Evolutionary conservation across 2,329 filamentous ascomycete species (phyloP), one percentile per base, ranked within the genome.

Genomic region (Trichophyton benhamiae): DNA sequence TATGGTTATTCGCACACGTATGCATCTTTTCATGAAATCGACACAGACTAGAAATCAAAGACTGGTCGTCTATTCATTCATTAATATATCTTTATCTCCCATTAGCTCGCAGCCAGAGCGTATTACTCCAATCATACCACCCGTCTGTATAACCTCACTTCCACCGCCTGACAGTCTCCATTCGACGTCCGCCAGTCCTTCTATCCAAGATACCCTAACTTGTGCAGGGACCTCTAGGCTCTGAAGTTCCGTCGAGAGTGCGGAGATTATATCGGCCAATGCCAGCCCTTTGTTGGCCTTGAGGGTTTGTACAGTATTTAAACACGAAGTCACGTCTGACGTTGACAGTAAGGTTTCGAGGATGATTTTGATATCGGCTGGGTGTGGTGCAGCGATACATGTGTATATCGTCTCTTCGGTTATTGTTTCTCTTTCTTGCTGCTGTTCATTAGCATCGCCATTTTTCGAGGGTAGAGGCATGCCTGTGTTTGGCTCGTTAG

Each of bases 311-410:
- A 99, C 86, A 0, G 90, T 95, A 62, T 83, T 86, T 58, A 99
- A 79, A 71, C 92, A 96, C 38, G 88, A 89, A 1, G 88, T 95
- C 57, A 99, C 88, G 70, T 99, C 92, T 60, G 85, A 83, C 1
- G 89, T 96, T 60, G 83, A 85, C 30, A 97, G 82, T 36, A 99
- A 80, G 0, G 90, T 95, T 66, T 87, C 82, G 66, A 91, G 80
- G 60, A 99, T 97, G 67, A 88, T 84, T 66, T 83, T 82, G 70
- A 97, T 90, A 68, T 96, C 92, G 25, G 87, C 84, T 0, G 94
- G 94, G 67, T 95, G 91, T 3, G 94, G 94, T 1, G 92, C 92
- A 7, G 94, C 94, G 71, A 99, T 95, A 75, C 94, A 99, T 74
- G 91, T 91, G 79, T 96, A 99, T 70, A 99, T 97, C 6, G 85